phyloP scores from a whole-genome alignment of 179 eudicot genomes.

The Gypsophila paniculata region DNA sequence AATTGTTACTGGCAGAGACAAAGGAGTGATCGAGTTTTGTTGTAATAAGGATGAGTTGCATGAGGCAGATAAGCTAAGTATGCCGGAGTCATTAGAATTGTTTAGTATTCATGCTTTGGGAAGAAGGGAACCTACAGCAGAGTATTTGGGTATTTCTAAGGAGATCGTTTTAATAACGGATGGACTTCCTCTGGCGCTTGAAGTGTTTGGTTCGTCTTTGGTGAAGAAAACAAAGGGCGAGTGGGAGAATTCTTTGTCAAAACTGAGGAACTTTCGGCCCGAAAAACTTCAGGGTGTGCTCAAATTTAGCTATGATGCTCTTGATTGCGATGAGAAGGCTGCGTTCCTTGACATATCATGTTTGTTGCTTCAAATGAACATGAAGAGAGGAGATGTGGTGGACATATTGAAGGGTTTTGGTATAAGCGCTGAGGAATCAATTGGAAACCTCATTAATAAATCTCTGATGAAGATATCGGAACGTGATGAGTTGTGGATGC shows the following conservation, averaged over 20 bases:
- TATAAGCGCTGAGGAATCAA: constrained; percentile 40
- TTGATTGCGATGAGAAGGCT: constrained; percentile 38
- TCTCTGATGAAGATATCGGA: constrained; percentile 46
- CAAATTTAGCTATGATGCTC: constrained; percentile 45
- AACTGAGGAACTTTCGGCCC: constrained; percentile 39
- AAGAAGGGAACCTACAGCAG: constrained; percentile 36
- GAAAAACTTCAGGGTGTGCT: constrained; percentile 42
- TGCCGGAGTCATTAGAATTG: constrained; percentile 40
- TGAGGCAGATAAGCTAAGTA: constrained; percentile 34
- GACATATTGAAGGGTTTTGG: constrained; percentile 51
- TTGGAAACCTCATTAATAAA: constrained; percentile 36
- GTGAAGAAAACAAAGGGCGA: constrained; percentile 41
- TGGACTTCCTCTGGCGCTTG: constrained; percentile 67
- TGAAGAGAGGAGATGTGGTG: constrained; percentile 36
- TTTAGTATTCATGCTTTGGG: constrained; percentile 49
- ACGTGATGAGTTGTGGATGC: constrained; percentile 45
- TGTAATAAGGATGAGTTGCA: constrained; percentile 28
- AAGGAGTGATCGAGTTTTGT: constrained; percentile 20
- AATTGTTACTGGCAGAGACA: constrained; percentile 43
- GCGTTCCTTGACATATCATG: constrained; percentile 64
- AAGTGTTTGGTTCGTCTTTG: constrained; percentile 64
- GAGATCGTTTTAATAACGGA: constrained; percentile 44
- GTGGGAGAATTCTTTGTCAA: constrained; percentile 43
- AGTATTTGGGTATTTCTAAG: constrained; percentile 22
- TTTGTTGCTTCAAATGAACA: constrained; percentile 41